These are phyloP conservation scores for Lophiostoma macrostomum DNA, from an alignment of 495 filamentous ascomycete species.

Conservation along the genomic window DNA sequence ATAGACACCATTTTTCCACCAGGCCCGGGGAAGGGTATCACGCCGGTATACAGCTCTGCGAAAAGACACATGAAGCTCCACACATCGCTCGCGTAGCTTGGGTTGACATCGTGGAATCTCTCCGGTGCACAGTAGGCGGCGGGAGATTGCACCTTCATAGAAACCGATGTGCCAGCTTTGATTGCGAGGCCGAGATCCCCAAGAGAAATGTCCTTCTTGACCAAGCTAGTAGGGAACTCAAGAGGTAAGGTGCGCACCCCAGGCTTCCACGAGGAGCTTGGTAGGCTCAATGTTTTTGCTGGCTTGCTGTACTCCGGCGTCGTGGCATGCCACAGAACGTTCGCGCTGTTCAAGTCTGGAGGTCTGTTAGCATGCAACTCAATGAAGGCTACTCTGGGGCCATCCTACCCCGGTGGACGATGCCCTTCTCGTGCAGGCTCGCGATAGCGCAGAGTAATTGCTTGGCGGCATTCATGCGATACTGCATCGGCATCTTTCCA, in stretches of 20 bases:
- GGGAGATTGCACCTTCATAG: not conserved
- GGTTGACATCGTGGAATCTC: constrained; percentile 32
- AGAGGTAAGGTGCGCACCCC: not conserved
- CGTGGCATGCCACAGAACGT: not conserved
- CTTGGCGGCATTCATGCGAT: not conserved
- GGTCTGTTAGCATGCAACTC: not conserved
- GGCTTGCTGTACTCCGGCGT: not conserved
- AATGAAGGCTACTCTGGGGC: not conserved
- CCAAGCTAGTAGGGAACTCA: constrained; percentile 2
- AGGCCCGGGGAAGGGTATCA: constrained; percentile 4
- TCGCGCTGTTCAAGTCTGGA: not conserved
- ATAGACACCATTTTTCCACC: not conserved
- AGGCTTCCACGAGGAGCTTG: not conserved
- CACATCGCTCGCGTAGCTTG: constrained; percentile 41
- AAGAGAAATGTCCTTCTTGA: not conserved
- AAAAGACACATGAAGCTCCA: constrained; percentile 43
- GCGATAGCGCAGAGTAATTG: not conserved
- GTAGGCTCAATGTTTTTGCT: not conserved
- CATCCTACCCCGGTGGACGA: not conserved
- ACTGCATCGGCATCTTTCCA: not conserved
- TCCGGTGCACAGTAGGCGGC: constrained; percentile 35
- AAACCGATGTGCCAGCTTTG: not conserved
- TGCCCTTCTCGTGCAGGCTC: not conserved
- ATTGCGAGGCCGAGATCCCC: not conserved
- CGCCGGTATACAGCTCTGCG: constrained; percentile 34